Evolutionary conservation across 257 asterid genomes (phyloP).

Genomic region (Dorcoceras hygrometricum): DNA sequence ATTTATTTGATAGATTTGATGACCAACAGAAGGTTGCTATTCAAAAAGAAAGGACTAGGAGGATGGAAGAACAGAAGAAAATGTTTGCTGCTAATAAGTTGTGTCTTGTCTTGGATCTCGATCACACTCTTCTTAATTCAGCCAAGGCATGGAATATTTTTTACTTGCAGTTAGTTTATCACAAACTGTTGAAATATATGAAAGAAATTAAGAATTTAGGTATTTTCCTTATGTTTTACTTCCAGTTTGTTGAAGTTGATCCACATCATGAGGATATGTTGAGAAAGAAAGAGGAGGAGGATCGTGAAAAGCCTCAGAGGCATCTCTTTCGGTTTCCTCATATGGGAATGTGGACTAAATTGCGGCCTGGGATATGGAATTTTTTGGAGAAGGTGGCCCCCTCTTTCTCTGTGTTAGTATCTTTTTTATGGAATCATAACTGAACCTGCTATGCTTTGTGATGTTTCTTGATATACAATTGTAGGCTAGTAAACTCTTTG

Average conservation of each 20-base stretch:
- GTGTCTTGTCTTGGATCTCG: constrained; percentile 96
- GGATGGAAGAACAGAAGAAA: constrained; percentile 90
- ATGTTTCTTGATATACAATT: constrained; percentile 18
- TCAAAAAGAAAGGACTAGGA: constrained; percentile 85
- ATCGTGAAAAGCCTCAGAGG: constrained; percentile 75
- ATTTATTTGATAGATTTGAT: constrained; percentile 84
- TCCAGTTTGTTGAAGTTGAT: constrained; percentile 91
- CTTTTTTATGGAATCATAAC: constrained; percentile 3
- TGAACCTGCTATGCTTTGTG: constrained; percentile 2
- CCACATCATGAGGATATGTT: constrained; percentile 75
- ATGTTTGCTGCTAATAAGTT: constrained; percentile 84
- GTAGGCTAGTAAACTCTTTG: constrained; percentile 86
- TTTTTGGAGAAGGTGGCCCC: constrained; percentile 84
- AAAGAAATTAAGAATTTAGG: background rate
- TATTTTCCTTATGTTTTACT: constrained; percentile 19
- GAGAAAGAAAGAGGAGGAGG: constrained; percentile 93
- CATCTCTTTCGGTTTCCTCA: constrained; percentile 93
- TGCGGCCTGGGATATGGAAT: constrained; percentile 99
- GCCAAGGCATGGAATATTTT: constrained; percentile 64
- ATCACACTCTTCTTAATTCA: constrained; percentile 93
- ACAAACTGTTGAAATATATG: constrained; percentile 6
- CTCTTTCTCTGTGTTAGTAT: background rate
- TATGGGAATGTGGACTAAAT: constrained; percentile 98
- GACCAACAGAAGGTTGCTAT: constrained; percentile 87
- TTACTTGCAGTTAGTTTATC: constrained; percentile 12